Evolutionary conservation across 192 early-diverging fungal species (phyloP).

Genomic region (Dissophora globulifera): DNA sequence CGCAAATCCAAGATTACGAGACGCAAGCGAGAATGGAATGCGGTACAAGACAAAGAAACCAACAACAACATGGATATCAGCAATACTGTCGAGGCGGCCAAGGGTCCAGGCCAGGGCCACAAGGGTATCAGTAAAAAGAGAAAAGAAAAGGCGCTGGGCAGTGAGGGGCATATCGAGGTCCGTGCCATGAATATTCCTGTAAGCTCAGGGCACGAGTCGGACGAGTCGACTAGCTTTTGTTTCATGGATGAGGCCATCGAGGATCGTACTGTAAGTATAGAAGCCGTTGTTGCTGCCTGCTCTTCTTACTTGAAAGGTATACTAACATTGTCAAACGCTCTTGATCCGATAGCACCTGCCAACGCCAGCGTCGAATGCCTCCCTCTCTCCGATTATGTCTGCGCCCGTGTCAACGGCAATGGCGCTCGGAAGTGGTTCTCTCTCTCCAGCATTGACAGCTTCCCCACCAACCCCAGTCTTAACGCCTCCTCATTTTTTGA

Average conservation of each 20-base stretch:
- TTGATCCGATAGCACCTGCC: constrained; percentile 10
- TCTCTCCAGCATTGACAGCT: constrained; percentile 45
- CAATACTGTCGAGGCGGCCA: not conserved
- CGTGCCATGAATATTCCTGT: constrained; percentile 52
- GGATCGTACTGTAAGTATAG: constrained; percentile 4
- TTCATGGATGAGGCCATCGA: not conserved
- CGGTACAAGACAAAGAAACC: constrained; percentile 21
- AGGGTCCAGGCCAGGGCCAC: not conserved
- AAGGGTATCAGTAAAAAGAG: not conserved
- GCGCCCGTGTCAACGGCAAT: not conserved
- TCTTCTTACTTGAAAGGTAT: too few relatives aligned
- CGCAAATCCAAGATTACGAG: constrained; percentile 65
- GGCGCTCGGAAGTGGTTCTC: constrained; percentile 12
- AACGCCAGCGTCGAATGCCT: constrained; percentile 27
- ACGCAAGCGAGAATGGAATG: constrained; percentile 57
- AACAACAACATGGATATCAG: not conserved
- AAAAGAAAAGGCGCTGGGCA: not conserved
- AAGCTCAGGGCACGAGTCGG: constrained; percentile 19
- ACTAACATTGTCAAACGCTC: not conserved
- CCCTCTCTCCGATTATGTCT: constrained; percentile 23
- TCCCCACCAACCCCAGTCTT: constrained; percentile 44
- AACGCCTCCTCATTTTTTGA: constrained; percentile 25
- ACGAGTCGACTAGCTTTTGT: constrained; percentile 24
- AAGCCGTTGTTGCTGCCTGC: too few relatives aligned
- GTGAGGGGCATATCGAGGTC: constrained; percentile 13